Percentiles rank a stretch among this genome's conserved stretches.
Evolutionary conservation across 176 grass and related monocot species (phyloP).

Genomic region (Juncus effusus): DNA sequence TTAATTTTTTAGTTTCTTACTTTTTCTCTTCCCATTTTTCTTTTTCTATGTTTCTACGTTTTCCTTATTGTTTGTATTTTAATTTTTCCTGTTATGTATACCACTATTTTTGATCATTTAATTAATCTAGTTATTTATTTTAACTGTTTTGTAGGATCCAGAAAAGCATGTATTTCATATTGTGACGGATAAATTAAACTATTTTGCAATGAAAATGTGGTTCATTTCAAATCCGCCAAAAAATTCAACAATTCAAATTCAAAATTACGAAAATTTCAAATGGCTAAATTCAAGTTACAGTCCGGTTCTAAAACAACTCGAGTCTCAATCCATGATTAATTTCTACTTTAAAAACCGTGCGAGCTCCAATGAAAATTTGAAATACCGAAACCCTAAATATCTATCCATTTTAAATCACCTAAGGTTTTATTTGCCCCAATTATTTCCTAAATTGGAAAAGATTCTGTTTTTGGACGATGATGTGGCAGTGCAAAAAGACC

Average conservation of each 20-base stretch:
- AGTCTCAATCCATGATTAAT: slow-evolving; percentile 66
- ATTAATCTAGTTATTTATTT: neutral
- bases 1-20: slow-evolving; percentile 7
- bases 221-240: slow-evolving; percentile 72
- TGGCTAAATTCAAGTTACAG: slow-evolving; percentile 93
- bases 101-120: no score
- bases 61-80: slow-evolving; percentile 3
- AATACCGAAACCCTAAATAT: slow-evolving; percentile 90
- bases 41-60: slow-evolving; percentile 6
- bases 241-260: slow-evolving; percentile 68
- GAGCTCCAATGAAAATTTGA: slow-evolving; percentile 56
- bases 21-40: neutral
- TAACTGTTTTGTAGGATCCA: slow-evolving; percentile 58
- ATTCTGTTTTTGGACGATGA: slow-evolving; percentile 93
- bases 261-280: slow-evolving; percentile 79
- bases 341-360: slow-evolving; percentile 72
- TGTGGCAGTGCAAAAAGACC: slow-evolving; percentile 70
- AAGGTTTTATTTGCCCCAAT: slow-evolving; percentile 88
- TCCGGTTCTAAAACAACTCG: slow-evolving; percentile 87
- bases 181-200: slow-evolving; percentile 83
- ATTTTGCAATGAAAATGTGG: slow-evolving; percentile 97
- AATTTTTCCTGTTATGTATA: neutral
- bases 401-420: slow-evolving; percentile 95
- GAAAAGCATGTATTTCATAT: slow-evolving; percentile 84
- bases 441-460: slow-evolving; percentile 78